These are phyloP conservation scores for Cyclostephanos tholiformis DNA, from an alignment of 108 stramenopile genomes.

Conservation along the genomic window DNA sequence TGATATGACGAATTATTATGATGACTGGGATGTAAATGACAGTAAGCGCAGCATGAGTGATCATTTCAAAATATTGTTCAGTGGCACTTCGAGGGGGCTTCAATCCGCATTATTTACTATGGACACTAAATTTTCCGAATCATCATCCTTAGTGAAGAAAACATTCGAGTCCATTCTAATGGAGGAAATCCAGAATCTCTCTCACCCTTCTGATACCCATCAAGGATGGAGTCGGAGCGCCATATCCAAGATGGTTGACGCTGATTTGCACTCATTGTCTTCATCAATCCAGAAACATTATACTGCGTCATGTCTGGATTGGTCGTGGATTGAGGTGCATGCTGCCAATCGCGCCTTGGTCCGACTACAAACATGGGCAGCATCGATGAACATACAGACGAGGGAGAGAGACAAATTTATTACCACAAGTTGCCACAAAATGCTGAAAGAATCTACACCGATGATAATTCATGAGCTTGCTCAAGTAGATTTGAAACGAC, in stretches of 20 bases:
- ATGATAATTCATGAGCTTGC: neutral
- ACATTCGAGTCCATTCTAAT: constrained; percentile 29
- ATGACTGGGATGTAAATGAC: neutral
- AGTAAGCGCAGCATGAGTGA: neutral
- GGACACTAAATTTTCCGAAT: constrained; percentile 3
- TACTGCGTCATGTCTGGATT: neutral
- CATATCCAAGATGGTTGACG: neutral
- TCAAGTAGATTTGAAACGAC: neutral
- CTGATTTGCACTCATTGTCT: constrained; percentile 3
- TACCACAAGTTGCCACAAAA: neutral
- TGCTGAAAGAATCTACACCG: neutral
- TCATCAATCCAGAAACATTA: neutral
- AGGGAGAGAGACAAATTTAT: neutral
- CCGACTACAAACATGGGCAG: constrained; percentile 2
- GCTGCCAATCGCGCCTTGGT: neutral
- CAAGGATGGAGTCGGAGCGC: neutral
- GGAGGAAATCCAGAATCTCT: constrained; percentile 11
- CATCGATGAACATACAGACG: neutral
- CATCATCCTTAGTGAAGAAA: neutral
- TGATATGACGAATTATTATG: neutral
- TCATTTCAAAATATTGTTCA: constrained; percentile 3
- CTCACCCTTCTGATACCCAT: neutral
- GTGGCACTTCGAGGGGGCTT: constrained; percentile 21
- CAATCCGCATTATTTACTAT: constrained; percentile 17
- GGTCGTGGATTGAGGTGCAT: constrained; percentile 14